Evolutionary conservation across 2,329 filamentous ascomycete species (phyloP).

Genomic region (Diplodia intermedia): DNA sequence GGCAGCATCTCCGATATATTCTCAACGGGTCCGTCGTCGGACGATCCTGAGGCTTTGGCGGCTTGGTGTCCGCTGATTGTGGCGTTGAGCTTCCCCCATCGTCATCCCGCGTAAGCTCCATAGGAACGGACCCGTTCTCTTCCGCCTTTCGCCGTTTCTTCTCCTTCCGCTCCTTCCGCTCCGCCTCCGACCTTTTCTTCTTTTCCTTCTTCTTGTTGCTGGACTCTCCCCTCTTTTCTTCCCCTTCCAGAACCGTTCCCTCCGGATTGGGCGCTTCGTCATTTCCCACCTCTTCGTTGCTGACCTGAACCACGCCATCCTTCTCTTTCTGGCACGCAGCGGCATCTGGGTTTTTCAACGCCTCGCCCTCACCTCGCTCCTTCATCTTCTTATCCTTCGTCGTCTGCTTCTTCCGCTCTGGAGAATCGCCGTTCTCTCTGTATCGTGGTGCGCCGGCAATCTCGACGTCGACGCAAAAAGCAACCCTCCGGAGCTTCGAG

Average conservation of each 20-base stretch:
- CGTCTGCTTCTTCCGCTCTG: constrained; percentile 57
- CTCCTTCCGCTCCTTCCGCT: constrained; percentile 90
- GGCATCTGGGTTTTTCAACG: constrained; percentile 70
- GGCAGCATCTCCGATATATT: constrained; percentile 94
- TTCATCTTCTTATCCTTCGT: constrained; percentile 61
- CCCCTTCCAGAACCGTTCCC: constrained; percentile 43
- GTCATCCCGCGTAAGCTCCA: constrained; percentile 76
- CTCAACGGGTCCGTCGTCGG: constrained; percentile 90
- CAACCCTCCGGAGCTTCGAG: constrained; percentile 82
- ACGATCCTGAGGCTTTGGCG: constrained; percentile 63
- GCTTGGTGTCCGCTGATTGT: constrained; percentile 40
- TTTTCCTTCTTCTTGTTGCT: constrained; percentile 84
- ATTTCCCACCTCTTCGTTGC: constrained; percentile 50
- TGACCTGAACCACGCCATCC: constrained; percentile 45
- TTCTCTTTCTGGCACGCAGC: constrained; percentile 64
- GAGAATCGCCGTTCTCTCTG: constrained; percentile 62
- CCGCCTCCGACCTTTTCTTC: constrained; percentile 93
- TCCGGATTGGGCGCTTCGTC: constrained; percentile 52
- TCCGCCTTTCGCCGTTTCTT: constrained; percentile 84
- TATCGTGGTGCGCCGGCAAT: constrained; percentile 89
- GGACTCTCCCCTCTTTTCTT: constrained; percentile 44
- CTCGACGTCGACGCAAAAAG: constrained; percentile 97
- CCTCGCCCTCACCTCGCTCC: constrained; percentile 76
- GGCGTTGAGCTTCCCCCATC: constrained; percentile 51
- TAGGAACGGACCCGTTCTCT: constrained; percentile 83